Evolutionary conservation across 768 basidiomycete species (phyloP).

Genomic region (Phallus indusiatus): DNA sequence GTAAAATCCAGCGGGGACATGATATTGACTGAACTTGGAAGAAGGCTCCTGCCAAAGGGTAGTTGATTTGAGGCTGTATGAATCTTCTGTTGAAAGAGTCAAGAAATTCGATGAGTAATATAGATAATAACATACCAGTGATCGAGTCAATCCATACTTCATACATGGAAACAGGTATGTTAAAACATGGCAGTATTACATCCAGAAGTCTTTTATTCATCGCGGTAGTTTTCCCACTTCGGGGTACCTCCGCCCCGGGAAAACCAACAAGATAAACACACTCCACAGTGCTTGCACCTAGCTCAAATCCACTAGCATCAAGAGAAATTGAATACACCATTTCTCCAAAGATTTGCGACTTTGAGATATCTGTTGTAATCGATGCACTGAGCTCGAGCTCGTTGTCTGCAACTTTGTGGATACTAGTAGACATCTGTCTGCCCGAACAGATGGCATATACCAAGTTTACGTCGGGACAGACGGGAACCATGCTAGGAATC

Average conservation of each 20-base stretch:
- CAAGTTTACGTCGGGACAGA: slow-evolving; percentile 23
- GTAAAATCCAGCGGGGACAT: slow-evolving; percentile 36
- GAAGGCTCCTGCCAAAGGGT: slow-evolving; percentile 39
- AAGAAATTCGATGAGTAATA: slow-evolving; percentile 2
- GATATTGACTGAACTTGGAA: slow-evolving; percentile 33
- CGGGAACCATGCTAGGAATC: neutral
- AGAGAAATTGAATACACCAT: slow-evolving; percentile 65
- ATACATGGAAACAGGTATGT: slow-evolving; percentile 55
- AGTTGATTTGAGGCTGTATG: slow-evolving; percentile 43
- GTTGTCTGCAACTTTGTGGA: neutral
- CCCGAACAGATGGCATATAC: slow-evolving; percentile 56
- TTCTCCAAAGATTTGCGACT: slow-evolving; percentile 45
- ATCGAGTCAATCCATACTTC: slow-evolving; percentile 49
- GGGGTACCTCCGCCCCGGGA: slow-evolving; percentile 8
- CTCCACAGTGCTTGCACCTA: slow-evolving; percentile 36
- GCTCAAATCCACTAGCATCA: slow-evolving; percentile 40
- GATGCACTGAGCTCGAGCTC: slow-evolving; percentile 23
- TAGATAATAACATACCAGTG: slow-evolving; percentile 34
- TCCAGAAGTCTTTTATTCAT: slow-evolving; percentile 24
- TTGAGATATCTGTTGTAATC: slow-evolving; percentile 30
- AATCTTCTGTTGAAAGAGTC: slow-evolving; percentile 19
- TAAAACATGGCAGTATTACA: slow-evolving; percentile 62
- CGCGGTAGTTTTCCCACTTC: slow-evolving; percentile 29
- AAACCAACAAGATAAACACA: slow-evolving; percentile 55
- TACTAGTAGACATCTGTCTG: slow-evolving; percentile 34